Evolutionary conservation across 495 filamentous ascomycete genomes (phyloP), one percentile per base, ranked within the genome.

Genomic region (Penicilliopsis zonata): DNA sequence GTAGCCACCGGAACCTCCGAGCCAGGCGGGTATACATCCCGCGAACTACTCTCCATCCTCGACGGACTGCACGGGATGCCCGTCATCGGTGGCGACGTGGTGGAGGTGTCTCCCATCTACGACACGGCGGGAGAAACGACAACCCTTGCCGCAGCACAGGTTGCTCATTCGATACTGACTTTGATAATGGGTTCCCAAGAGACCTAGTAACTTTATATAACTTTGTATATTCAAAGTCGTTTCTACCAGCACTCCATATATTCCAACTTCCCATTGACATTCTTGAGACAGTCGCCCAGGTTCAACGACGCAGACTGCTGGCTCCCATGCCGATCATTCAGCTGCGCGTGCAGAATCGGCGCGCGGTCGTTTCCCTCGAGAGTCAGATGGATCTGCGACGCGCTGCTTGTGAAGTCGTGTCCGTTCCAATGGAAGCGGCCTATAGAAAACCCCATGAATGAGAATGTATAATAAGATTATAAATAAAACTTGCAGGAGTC

Each of bases 51-150:
- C 20, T 38, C 53, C 12, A 65, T 72, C 17, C 33, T 72, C 17
- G 44, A 66, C 8, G 64, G 55, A 0, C 58, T 70, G 22, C 60
- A 61, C 20, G 53, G 47, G 1, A 31, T 69, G 27, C 62, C 65
- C 29, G 52, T 72, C 0, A 46, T 72, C 12, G 67, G 64, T 3
- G 68, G 61, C 2, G 68, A 72, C 49, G 56, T 69, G 14, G 67
- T 72, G 2, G 67, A 72, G 36, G 67, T 72, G 3, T 50, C 58
- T 13, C 68, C 67, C 3, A 56, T 57, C n/a, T 72, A 70, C 38
- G 68, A 72, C 46, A 52, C 52, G n/a, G 35, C 25, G 0, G 60
- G 46, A 0, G 68, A 70, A 43, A 50, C 48, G 17, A 70, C 67
- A 0, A 59, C 59, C 6, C 24, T 68, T 28, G 64, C 64, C 3